These are phyloP conservation scores for Phaeotremella fagi DNA, from an alignment of 768 basidiomycete species.

Conservation along the genomic window DNA sequence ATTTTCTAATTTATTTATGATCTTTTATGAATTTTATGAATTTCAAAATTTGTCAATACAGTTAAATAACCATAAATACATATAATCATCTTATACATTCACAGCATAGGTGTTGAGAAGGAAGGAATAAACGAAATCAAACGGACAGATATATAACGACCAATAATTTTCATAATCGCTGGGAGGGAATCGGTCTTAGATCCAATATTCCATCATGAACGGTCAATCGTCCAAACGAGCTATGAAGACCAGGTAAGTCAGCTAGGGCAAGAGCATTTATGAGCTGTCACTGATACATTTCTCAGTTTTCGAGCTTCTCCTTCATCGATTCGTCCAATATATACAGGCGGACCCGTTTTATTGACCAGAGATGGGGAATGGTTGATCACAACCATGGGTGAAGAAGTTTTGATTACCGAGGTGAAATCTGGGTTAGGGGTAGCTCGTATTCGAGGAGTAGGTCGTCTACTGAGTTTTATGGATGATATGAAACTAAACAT, in stretches of 20 bases:
- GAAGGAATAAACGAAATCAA: too few relatives aligned
- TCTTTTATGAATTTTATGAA: too few relatives aligned
- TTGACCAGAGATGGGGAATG: slow-evolving; percentile 70
- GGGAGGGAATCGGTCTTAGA: too few relatives aligned
- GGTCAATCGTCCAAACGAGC: background rate
- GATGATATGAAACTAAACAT: background rate
- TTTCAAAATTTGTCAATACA: too few relatives aligned
- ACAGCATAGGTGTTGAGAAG: too few relatives aligned
- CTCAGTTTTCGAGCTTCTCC: slow-evolving; percentile 45
- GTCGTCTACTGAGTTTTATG: slow-evolving; percentile 44
- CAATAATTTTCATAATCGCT: too few relatives aligned
- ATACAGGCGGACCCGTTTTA: slow-evolving; percentile 82
- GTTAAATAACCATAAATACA: too few relatives aligned
- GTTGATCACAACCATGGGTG: slow-evolving; percentile 80
- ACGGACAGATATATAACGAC: too few relatives aligned
- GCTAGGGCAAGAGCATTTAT: background rate
- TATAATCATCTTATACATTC: too few relatives aligned
- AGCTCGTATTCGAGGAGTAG: slow-evolving; percentile 75
- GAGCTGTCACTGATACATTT: background rate
- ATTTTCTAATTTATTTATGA: background rate
- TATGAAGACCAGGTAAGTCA: slow-evolving; percentile 1
- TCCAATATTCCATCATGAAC: background rate
- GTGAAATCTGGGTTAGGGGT: slow-evolving; percentile 67
- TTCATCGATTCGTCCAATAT: slow-evolving; percentile 57
- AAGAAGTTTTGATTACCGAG: slow-evolving; percentile 78